Base-by-base conservation (phyloP, 2,329 filamentous ascomycete genomes). In the Aspergillus novofumigatus region DNA sequence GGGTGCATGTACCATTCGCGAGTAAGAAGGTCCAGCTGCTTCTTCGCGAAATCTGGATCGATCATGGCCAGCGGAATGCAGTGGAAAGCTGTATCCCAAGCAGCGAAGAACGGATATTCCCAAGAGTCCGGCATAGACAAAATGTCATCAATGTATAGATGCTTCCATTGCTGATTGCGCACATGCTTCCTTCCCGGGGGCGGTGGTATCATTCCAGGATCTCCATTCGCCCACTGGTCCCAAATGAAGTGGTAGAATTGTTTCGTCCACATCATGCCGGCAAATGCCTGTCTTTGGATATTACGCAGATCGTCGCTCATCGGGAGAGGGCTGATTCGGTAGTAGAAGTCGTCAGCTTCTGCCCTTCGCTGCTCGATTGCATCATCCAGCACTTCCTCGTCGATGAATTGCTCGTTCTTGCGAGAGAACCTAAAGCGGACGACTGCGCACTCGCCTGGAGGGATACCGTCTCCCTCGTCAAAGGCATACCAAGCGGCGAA, bases 1-100 rank as follows among this genome's bases (percentile, higher is more conserved):
- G 93, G 93, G 75, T 97, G 93, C 83, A 94, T 96, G 79, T 97
- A 97, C 94, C 93, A 97, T 78, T 97, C 94, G 68, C 93, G 84
- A 2, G 93, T 97, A 72, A 97, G 93, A 45, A 97, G 78, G 71
- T 97, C 94, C 51, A 97, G 86, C 76, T 97, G 93, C 79, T 96
- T 97, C 84, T 97, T 97, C 55, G 93, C 92, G 68, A 97, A 97
- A 45, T 97, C 93, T 0, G 93, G 94, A 68, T 97, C 93, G 61
- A 97, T 92, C 92, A 97, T 97, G 42, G 94, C 90, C 59, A 97
- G 78, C 0, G 92, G 91, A 65, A 97, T 96, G 71, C 92, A 96
- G 77, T 97, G 94, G 75, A 97, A 97, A 4, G 92, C 93, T 54
- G 90, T 93, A 73, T 97, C 93, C 93, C 93, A 97, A 3, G 93